Percentiles rank a stretch among this genome's conserved stretches.
Evolutionary conservation across 208 protist genomes (phyloP).

Genomic region (Wallacemonas collosoma): DNA sequence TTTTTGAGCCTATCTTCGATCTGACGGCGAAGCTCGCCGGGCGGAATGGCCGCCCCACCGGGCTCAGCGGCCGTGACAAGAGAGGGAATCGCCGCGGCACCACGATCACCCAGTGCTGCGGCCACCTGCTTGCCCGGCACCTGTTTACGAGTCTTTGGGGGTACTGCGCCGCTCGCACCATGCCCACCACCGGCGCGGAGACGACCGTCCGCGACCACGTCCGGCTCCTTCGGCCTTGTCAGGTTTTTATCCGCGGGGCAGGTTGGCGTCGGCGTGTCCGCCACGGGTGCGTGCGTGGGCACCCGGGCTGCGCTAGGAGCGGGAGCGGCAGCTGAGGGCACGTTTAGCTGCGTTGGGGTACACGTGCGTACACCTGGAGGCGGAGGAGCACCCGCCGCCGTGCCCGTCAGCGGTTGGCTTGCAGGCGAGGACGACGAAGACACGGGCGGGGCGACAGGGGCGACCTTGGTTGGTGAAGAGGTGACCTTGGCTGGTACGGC

Average conservation of each 20-base stretch:
- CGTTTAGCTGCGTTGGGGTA: slow-evolving; percentile 13
- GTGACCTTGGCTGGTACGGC: background rate
- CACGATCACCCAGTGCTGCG: background rate
- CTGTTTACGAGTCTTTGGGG: background rate
- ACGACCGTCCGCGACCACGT: too few relatives aligned
- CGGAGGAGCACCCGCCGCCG: background rate
- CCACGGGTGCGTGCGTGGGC: background rate
- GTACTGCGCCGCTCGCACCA: background rate
- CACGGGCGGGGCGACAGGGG: too few relatives aligned
- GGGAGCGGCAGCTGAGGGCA: background rate
- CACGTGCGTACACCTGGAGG: slow-evolving; percentile 10
- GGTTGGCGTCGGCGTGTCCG: background rate
- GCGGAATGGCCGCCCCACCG: background rate
- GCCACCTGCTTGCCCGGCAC: slow-evolving; percentile 2
- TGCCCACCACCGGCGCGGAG: background rate
- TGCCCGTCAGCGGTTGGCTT: background rate
- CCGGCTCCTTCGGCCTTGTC: too few relatives aligned
- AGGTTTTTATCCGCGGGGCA: background rate
- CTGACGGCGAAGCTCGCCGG: slow-evolving; percentile 3
- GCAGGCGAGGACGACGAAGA: too few relatives aligned
- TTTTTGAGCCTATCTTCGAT: background rate
- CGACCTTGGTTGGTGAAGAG: background rate
- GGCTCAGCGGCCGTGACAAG: background rate
- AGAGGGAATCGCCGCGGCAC: background rate
- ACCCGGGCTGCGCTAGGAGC: background rate